Evolutionary conservation across 2,329 filamentous ascomycete genomes (phyloP).

Genomic region (Fusarium pilosicola): DNA sequence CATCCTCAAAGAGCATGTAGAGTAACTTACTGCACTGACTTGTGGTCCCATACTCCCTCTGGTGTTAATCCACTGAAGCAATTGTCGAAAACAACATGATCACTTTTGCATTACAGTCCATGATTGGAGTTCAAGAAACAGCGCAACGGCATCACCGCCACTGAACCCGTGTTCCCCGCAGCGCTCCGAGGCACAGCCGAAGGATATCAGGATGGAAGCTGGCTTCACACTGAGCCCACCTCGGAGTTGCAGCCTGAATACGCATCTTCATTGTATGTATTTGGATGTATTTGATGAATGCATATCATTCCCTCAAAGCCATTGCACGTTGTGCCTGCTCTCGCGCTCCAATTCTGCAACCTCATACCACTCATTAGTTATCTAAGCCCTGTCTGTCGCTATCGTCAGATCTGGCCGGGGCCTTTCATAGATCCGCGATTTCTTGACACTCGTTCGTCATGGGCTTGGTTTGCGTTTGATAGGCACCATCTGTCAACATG

Average conservation of each 20-base stretch:
- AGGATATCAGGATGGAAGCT: constrained; percentile 34
- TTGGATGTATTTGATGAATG: constrained; percentile 21
- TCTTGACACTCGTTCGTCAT: constrained; percentile 14
- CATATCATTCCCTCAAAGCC: constrained; percentile 20
- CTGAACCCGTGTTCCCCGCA: constrained; percentile 17
- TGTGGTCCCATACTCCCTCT: background rate
- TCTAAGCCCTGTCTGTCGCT: constrained; percentile 14
- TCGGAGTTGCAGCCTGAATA: constrained; percentile 8
- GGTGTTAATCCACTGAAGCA: constrained; percentile 6
- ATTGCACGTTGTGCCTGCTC: constrained; percentile 22
- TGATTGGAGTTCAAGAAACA: constrained; percentile 31
- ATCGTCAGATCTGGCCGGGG: constrained; percentile 39
- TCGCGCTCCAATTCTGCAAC: constrained; percentile 13
- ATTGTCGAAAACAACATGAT: constrained; percentile 7
- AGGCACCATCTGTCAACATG: constrained; percentile 34
- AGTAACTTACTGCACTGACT: constrained; percentile 1
- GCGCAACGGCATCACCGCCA: constrained; percentile 31
- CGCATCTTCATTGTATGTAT: background rate
- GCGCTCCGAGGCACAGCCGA: constrained; percentile 42
- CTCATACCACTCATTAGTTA: background rate
- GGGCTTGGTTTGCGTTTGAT: constrained; percentile 13
- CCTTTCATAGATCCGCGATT: constrained; percentile 23
- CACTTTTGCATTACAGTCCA: background rate
- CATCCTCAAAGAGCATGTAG: constrained; percentile 1
- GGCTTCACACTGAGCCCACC: constrained; percentile 4